phyloP scores from a whole-genome alignment of 345 rosid species.

The Cochlearia excelsa region DNA sequence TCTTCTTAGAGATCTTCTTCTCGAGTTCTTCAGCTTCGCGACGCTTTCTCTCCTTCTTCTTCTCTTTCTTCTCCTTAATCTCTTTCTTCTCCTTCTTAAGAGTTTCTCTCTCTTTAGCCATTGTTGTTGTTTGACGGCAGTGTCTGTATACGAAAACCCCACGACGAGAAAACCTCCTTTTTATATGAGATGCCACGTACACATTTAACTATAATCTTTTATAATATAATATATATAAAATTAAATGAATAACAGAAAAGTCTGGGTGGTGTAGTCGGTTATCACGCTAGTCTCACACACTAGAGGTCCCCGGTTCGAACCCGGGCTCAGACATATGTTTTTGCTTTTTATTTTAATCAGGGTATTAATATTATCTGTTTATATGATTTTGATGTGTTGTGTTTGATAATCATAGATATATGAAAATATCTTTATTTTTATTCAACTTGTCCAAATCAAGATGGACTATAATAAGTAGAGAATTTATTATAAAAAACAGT shows the following conservation, averaged over 20 bases:
- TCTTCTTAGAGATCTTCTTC: slow-evolving; percentile 37
- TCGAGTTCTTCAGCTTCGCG: slow-evolving; percentile 34
- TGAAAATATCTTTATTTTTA: too few relatives aligned
- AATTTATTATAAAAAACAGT: too few relatives aligned
- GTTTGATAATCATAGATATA: too few relatives aligned
- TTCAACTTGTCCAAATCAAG: too few relatives aligned
- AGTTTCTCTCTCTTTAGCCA: slow-evolving; percentile 31
- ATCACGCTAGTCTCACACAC: slow-evolving; percentile 88
- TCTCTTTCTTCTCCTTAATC: slow-evolving; percentile 21
- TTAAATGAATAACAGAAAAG: fast-evolving
- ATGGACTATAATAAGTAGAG: too few relatives aligned
- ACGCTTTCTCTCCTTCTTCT: slow-evolving; percentile 23
- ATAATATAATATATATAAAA: not conserved
- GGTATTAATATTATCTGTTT: too few relatives aligned
- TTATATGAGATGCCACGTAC: too few relatives aligned
- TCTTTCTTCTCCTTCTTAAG: slow-evolving; percentile 25
- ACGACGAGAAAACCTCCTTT: not conserved
- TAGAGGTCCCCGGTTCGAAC: slow-evolving; percentile 77
- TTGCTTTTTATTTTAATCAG: too few relatives aligned
- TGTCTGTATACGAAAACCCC: not conserved
- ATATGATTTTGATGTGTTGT: too few relatives aligned
- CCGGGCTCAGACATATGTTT: slow-evolving; percentile 52
- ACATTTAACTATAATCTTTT: too few relatives aligned
- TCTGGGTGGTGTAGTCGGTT: slow-evolving; percentile 46
- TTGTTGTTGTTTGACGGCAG: slow-evolving; percentile 31